These are phyloP conservation scores for Neonectria faginata DNA, from an alignment of 2,329 filamentous ascomycete genomes.

Conservation along the genomic window DNA sequence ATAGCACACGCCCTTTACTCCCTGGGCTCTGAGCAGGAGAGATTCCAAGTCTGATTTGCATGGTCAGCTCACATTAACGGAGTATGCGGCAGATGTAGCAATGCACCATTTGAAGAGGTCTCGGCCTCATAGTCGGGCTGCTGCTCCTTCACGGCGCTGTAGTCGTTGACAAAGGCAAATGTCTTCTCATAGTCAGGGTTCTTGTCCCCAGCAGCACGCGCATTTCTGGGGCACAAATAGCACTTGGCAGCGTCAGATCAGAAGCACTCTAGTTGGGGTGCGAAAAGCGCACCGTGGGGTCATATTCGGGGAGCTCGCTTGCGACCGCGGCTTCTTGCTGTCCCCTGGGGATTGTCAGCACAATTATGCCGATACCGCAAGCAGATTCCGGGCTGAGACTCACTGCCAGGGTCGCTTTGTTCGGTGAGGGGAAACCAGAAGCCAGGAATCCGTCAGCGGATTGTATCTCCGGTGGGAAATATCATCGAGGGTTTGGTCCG, in stretches of 20 bases:
- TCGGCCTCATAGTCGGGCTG: constrained; percentile 79
- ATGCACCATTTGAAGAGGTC: constrained; percentile 52
- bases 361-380: no score
- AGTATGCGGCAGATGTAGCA: neutral
- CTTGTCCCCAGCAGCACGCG: constrained; percentile 84
- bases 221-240: constrained; percentile 93
- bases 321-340: constrained; percentile 80
- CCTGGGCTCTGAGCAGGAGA: constrained; percentile 82
- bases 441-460: constrained; percentile 87
- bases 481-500: constrained; percentile 85
- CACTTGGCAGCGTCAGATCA: constrained; percentile 69
- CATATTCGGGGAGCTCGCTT: constrained; percentile 80
- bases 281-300: constrained; percentile 69
- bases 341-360: constrained; percentile 64
- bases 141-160: constrained; percentile 93
- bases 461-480: constrained; percentile 97
- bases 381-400: constrained; percentile 52
- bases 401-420: constrained; percentile 99
- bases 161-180: constrained; percentile 97
- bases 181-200: constrained; percentile 91
- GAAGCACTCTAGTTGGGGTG: constrained; percentile 9
- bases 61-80: constrained; percentile 12
- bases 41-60: constrained; percentile 74
- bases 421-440: constrained; percentile 94
- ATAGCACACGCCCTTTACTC: constrained; percentile 95